These are phyloP conservation scores for Calonectria pteridis DNA, from an alignment of 2,329 filamentous ascomycete species.

Conservation along the genomic window DNA sequence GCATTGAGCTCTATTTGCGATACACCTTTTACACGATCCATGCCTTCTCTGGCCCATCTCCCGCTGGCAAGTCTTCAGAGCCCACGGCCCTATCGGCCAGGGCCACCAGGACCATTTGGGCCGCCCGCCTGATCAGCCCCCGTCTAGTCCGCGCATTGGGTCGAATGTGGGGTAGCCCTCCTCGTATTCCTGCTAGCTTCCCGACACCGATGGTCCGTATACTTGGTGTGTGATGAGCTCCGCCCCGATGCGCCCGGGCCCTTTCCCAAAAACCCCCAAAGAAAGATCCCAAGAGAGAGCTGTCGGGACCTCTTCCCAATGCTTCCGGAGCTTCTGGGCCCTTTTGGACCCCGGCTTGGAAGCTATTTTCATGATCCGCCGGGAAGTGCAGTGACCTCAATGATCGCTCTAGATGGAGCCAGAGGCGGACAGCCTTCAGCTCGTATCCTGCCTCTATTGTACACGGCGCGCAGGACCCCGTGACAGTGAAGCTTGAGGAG, in stretches of 20 bases:
- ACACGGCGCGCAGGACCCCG: neutral
- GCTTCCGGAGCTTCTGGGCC: slow-evolving; percentile 16
- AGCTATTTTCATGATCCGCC: neutral
- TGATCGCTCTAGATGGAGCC: slow-evolving; percentile 6
- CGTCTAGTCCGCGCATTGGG: neutral
- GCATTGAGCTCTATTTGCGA: slow-evolving; percentile 12
- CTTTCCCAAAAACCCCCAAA: neutral
- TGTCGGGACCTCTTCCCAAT: neutral
- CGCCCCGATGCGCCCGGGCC: slow-evolving; percentile 17
- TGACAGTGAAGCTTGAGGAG: neutral
- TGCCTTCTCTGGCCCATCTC: slow-evolving; percentile 1
- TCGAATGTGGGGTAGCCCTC: slow-evolving; percentile 36
- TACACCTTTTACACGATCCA: neutral
- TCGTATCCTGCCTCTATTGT: neutral
- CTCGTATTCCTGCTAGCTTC: slow-evolving; percentile 38
- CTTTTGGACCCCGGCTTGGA: neutral
- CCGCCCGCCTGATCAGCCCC: neutral
- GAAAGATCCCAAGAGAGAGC: neutral
- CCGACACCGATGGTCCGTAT: slow-evolving; percentile 8
- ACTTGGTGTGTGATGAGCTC: neutral
- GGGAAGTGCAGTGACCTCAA: slow-evolving; percentile 35
- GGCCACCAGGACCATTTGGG: neutral
- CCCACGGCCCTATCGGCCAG: neutral
- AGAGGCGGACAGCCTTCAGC: slow-evolving; percentile 4
- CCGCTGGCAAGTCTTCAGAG: neutral